Evolutionary conservation across 768 basidiomycete genomes (phyloP), one percentile per base, ranked within the genome.

Genomic region (Pleurotus ostreatus): DNA sequence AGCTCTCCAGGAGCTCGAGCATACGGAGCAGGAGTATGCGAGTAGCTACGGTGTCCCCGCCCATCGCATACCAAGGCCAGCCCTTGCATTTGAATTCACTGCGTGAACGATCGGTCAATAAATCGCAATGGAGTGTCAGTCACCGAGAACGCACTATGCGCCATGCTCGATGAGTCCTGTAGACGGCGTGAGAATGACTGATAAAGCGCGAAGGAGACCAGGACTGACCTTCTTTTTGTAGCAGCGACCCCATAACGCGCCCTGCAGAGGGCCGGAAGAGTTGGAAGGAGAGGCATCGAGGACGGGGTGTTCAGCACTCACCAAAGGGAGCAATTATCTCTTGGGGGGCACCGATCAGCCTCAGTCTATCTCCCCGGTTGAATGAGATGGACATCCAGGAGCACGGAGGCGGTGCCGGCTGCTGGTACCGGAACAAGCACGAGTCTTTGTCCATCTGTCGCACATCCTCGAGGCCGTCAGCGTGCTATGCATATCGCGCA

Each of bases 81-180:
- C 54, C 54, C 9, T 38, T 18, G 43, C 22, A 46, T 23, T 55
- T 55, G 54, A 46, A 55, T 46, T 55, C 54, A n/a, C 54, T 55
- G 25, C 5, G 5, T 13, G 41, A 45, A 38, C 13, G 13, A 11
- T 18, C 15, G 3, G n/a, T 25, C 16, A 47, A 16, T 37, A 30
- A 8, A 13, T 1, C 34, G 6, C 38, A 15, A 25, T n/a, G 15
- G 34, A 15, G 3, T 8, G 9, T 25, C 23, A 8, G 12, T 2
- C 9, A 34, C 2, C 6, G 12, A 46, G 30, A 7, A n/a, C 54
- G n/a, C 18, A 55, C 54, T 55, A 55, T 34, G 44, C 26, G 13
- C 54, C 54, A 18, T 13, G 20, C 16, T 55, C 54, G 8, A 45
- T 55, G 43, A 22, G 46, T 25, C 43, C 54, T 55, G n/a, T 5